Base-by-base conservation (phyloP, 192 early-diverging fungal species). In the Endogone sp. region DNA sequence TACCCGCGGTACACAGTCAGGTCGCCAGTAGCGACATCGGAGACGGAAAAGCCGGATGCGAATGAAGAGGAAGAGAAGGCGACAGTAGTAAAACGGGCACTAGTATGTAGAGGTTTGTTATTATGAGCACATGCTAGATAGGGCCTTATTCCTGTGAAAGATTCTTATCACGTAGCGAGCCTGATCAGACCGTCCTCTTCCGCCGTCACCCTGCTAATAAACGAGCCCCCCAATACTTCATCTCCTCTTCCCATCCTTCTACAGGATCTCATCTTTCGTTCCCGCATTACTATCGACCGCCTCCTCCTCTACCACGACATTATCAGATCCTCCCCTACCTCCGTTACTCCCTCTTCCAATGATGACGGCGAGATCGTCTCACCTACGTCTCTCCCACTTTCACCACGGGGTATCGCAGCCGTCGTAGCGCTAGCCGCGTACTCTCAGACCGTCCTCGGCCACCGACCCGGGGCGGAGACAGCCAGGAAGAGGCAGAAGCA, bases 1-100 rank as follows among this genome's bases (percentile, higher is more conserved):
- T 58, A 72, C 31, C 24, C 71, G n/a, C 30, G 62, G 28, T 72
- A 72, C 22, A 72, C 30, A 4, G 27, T 72, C 13, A 26, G 49
- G 23, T 54, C 30, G 3, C 56, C 70, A 31, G n/a, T 22, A 16
- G 37, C 9, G 37, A 0, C 37, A 31, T 29, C 16, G 37, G 37
- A 16, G 37, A 0, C 37, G 16, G 37, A 49, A 49, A 1, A 0
- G 37, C 37, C 16, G 37, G 37, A 49, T 6, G 37, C 6, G 37
- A 13, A 44, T 4, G 37, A 49, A 16, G 37, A 49, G 37, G 37
- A 6, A 16, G 37, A 49, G 37, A 49, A 6, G 1, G 37, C 6
- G 37, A 49, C 9, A 49, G 37, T 49, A 49, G 37, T 49, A 6
- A 16, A 49, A 16, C 6, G 37, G 37, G 16, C 16, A 16, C 37